These are phyloP conservation scores for Amanita pseudoporphyria DNA, from an alignment of 768 basidiomycete genomes.

Conservation along the genomic window DNA sequence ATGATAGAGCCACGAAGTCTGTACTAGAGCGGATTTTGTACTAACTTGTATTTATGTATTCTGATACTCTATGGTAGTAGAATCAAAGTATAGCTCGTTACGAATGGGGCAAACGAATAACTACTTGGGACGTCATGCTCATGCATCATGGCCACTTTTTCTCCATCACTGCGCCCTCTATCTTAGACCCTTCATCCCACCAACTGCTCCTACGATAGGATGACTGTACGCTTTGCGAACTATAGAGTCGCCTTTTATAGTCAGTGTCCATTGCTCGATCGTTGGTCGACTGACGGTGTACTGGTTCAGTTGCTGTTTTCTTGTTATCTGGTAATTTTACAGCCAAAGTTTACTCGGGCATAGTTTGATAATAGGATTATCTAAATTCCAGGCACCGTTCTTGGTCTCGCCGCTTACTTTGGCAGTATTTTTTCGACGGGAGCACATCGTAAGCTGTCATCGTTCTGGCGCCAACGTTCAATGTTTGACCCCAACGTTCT, in stretches of 20 bases:
- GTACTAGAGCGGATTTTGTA: not conserved
- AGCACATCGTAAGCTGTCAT: constrained; percentile 41
- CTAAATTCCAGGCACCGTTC: constrained; percentile 33
- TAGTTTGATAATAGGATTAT: not conserved
- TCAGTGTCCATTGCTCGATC: constrained; percentile 17
- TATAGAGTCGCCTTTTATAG: constrained; percentile 43
- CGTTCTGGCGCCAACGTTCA: not conserved
- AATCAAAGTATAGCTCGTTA: not conserved
- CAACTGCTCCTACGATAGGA: constrained; percentile 16
- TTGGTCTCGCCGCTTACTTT: constrained; percentile 63
- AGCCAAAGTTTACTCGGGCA: not conserved
- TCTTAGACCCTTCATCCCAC: not conserved
- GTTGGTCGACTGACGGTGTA: not conserved
- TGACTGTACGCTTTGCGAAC: constrained; percentile 57
- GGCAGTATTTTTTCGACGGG: constrained; percentile 57
- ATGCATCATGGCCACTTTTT: not conserved
- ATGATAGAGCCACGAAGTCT: not conserved
- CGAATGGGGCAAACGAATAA: not conserved
- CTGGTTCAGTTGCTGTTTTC: constrained; percentile 29
- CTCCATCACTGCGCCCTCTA: not conserved
- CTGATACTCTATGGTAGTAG: not conserved
- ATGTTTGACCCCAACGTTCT: not conserved
- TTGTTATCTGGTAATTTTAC: constrained; percentile 30
- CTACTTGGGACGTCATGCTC: not conserved
- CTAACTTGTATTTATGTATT: not conserved